Conservation (phyloP, 2,329 filamentous ascomycete species). For the Helminthosporium solani region DNA sequence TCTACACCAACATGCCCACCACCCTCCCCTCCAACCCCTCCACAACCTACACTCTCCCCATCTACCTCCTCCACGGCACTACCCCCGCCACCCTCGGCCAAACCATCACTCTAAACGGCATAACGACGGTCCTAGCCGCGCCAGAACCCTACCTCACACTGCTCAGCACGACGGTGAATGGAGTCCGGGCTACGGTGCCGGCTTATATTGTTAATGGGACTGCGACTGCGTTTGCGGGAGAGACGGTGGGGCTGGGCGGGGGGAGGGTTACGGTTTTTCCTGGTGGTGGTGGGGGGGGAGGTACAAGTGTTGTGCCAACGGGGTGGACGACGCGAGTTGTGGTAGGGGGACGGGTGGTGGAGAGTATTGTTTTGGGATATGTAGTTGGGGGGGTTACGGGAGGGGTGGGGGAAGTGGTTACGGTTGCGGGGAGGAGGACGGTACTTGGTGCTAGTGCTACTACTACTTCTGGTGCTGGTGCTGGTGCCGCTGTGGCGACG, state of each 20-base stretch:
- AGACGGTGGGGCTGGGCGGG: constrained; percentile 13
- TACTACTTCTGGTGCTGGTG: too few relatives aligned
- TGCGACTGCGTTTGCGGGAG: constrained; percentile 9
- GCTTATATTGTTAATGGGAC: constrained; percentile 10
- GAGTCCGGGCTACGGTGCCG: constrained; percentile 4
- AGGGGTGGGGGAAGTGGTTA: too few relatives aligned
- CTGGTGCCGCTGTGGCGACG: too few relatives aligned
- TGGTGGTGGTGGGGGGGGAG: too few relatives aligned
- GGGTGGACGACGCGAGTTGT: constrained; percentile 10
- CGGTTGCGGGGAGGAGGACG: too few relatives aligned
- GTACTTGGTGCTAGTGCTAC: too few relatives aligned
- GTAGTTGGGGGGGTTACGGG: too few relatives aligned
- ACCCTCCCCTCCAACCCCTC: constrained; percentile 5
- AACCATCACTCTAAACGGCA: constrained; percentile 11
- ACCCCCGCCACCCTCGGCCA: constrained; percentile 12
- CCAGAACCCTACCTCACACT: constrained; percentile 7
- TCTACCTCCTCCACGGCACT: constrained; percentile 9
- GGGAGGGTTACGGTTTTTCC: constrained; percentile 13
- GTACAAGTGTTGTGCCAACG: constrained; percentile 11
- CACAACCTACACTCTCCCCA: constrained; percentile 6
- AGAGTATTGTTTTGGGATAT: too few relatives aligned
- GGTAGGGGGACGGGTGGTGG: too few relatives aligned
- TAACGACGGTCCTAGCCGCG: constrained; percentile 8
- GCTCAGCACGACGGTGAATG: constrained; percentile 8
- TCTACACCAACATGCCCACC: constrained; percentile 9